Base-by-base conservation (phyloP, 768 basidiomycete species). In the Scleroderma citrinum region DNA sequence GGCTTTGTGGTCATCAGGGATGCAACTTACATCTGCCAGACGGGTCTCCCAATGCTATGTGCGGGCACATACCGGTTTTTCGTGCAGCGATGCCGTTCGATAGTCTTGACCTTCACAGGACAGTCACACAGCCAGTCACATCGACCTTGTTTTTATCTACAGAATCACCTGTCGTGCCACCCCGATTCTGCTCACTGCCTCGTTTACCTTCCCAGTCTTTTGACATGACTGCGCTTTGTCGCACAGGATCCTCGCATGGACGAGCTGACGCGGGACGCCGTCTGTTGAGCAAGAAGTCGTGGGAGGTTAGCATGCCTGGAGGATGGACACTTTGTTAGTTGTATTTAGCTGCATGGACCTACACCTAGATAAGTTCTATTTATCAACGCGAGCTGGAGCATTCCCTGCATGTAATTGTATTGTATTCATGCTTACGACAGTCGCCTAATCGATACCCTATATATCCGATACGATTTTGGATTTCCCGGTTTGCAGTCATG, bases 281-380 rank as follows among this genome's bases (percentile, higher is more conserved):
- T 31, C 36, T 58, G 39, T 39, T 29, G 14, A 56, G 57, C 5
- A 51, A 50, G 24, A 47, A 54, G 48, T 53, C 53, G 38, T 52
- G 60, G 35, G 69, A 73, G 52, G 53, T 59, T 53, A 66, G 65
- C 40, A 73, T 73, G 71, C 72, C 71, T 30, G 70, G 71, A 14
- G 69, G 67, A 41, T 74, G 73, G 72, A 66, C 57, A 4, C 66
- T 65, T 32, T 39, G 20, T 39, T 68, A 48, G 44, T 30, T 32
- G 7, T 46, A 30, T 47, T 13, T 24, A 31, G n/a, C 19, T 26
- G 8, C 31, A 30, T 19, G 43, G 43, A 44, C 43, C 43, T 32
- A 44, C 29, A 19, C 43, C 8, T 41, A 41, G 37, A 24, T 21
- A 36, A 34, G 20, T 24, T 37, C 10, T 44, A 10, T 38, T 19